Base-by-base conservation (phyloP, 2,329 filamentous ascomycete species). In the Aspergillus luchuensis region DNA sequence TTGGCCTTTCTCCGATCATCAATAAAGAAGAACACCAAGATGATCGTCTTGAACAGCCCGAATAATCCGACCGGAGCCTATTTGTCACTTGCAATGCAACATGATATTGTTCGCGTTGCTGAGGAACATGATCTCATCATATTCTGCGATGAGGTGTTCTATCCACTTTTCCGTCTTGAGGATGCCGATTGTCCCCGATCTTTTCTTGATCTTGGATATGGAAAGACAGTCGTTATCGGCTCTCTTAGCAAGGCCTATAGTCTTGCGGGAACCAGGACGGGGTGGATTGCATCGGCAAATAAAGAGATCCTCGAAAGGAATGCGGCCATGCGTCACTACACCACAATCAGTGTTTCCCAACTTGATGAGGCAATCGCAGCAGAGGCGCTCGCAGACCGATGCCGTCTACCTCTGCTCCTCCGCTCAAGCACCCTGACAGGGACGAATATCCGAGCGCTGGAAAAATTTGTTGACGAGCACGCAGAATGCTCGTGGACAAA, bases 201-300 rank as follows among this genome's bases (percentile, higher is more conserved):
- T 0, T 81, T 88, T 10, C 81, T 92, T 1, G 86, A 89, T 0
- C 79, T 95, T 48, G 88, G 87, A 45, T 95, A 96, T 74, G 78
- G 84, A 3, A 89, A 87, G 58, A 84, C 85, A 23, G 81, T 96
- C 33, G 86, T 86, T 10, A 95, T 91, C 0, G 89, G 92, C 13
- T 93, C 90, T n/a, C 86, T 96, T 80, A 94, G 90, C 25, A 96
- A 96, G 77, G 89, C 91, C 0, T 97, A 92, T 76, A 87, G 90
- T 2, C 79, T 97, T 3, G 91, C 92, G 0, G 92, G 92, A 1
- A 88, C 96, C 63, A 87, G 91, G 0, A 76, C 92, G 1, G 92
- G 92, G 28, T 97, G 92, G 92, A 82, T 94, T 59, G 91, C 90
- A 2, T 89, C 88, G 8, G 85, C 85, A 23, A 85, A 87, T 73